Base-by-base conservation (phyloP, 495 filamentous ascomycete species). In the Tuber microsphaerosporum region DNA sequence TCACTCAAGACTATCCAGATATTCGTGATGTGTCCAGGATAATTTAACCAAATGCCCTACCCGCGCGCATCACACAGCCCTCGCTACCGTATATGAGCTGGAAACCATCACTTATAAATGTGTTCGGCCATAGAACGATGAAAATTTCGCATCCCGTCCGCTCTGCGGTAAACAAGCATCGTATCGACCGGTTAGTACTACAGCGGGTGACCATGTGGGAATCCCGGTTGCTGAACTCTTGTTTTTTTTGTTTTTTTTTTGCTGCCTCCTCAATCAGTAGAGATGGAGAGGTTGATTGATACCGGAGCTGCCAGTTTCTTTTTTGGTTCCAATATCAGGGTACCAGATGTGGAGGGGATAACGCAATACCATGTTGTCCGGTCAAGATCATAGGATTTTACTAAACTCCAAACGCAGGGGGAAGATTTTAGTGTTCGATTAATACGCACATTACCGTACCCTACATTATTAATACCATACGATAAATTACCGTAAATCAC, bases 61-160 rank as follows among this genome's bases (percentile, higher is more conserved):
- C 48, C 0, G 1, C 2, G 8, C 22, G 22, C 22, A 12, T 9
- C n/a, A 31, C 2, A 2, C 10, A 31, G 4, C 51, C 51, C 14
- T 17, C 2, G 26, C 12, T 34, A 34, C 14, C 0, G 56, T 65
- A 65, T 26, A 56, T 56, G 51, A 26, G 22, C 10, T 56, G 3
- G 10, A 43, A 43, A 1, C 9, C 1, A 43, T 43, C 42, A 10
- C 42, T 43, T 31, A 4, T 9, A 61, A 17, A 65, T 65, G 56
- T 65, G 56, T 65, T 65, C 56, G 56, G 56, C 56, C 56, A 65
- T 8, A 65, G 56, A 65, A 65, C 56, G 56, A 65, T 65, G 56
- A 65, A 65, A 65, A 65, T 65, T 65, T 65, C 56, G 56, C 56
- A 65, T 65, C 56, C 56, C 56, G 56, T 65, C 56, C 56, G 56